Evolutionary conservation across 2,329 filamentous ascomycete species (phyloP).

Genomic region (Sclerotinia sclerotiorum): DNA sequence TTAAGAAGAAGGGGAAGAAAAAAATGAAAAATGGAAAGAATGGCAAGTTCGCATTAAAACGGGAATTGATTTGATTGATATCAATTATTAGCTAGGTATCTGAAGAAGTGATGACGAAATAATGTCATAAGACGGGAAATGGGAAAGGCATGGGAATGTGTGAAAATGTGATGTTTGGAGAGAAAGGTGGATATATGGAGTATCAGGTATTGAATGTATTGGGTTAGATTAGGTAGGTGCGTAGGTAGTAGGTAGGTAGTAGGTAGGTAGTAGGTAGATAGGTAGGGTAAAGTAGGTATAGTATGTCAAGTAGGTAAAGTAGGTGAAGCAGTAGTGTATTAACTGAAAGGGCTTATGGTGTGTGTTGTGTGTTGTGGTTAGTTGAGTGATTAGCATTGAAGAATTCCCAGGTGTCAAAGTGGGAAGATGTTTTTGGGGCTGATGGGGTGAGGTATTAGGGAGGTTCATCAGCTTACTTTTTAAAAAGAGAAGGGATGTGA

Average conservation of each 20-base stretch:
- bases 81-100: too few relatives aligned
- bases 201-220: neutral
- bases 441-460: too few relatives aligned
- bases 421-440: too few relatives aligned
- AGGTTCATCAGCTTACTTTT: too few relatives aligned
- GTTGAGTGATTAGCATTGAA: too few relatives aligned
- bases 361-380: too few relatives aligned
- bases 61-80: neutral
- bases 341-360: too few relatives aligned
- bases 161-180: neutral
- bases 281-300: neutral
- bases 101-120: neutral
- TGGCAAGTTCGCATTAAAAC: neutral
- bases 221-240: too few relatives aligned
- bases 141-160: neutral
- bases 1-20: neutral
- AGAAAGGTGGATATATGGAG: neutral
- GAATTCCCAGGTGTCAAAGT: too few relatives aligned
- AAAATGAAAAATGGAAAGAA: neutral
- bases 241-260: neutral
- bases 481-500: too few relatives aligned
- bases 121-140: neutral
- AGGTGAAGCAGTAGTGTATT: too few relatives aligned
- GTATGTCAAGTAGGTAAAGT: neutral
- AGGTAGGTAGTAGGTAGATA: neutral